These are phyloP conservation scores for Calonectria pseudoreteaudii DNA, from an alignment of 2,329 filamentous ascomycete species.

Conservation along the genomic window DNA sequence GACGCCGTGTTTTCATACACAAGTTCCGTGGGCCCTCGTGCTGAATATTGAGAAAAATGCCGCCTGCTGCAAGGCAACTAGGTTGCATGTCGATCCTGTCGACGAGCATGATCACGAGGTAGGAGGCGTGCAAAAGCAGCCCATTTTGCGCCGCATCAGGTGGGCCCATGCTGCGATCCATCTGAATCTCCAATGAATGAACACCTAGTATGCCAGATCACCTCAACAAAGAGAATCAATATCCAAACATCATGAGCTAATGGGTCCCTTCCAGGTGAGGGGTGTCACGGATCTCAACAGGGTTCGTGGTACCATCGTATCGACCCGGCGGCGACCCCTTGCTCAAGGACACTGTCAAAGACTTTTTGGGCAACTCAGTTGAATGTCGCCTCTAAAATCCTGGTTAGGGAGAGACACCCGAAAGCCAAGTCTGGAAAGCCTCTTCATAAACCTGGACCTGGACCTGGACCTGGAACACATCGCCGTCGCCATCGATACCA, in stretches of 20 bases:
- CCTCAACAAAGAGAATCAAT: slow-evolving; percentile 7
- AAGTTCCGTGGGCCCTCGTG: slow-evolving; percentile 12
- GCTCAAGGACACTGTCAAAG: slow-evolving; percentile 18
- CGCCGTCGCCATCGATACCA: not conserved
- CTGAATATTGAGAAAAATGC: slow-evolving; percentile 8
- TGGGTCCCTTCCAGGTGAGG: slow-evolving; percentile 12
- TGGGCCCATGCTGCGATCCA: slow-evolving; percentile 9
- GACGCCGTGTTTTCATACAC: not conserved
- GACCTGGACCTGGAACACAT: not conserved
- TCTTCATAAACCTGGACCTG: not conserved
- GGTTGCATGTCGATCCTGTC: slow-evolving; percentile 6
- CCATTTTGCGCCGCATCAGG: slow-evolving; percentile 21
- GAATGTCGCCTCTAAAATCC: not conserved
- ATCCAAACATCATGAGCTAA: slow-evolving; percentile 11
- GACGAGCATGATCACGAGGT: slow-evolving; percentile 18
- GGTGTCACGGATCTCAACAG: slow-evolving; percentile 40
- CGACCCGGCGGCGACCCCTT: slow-evolving; percentile 29
- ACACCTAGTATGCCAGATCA: not conserved
- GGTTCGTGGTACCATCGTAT: slow-evolving; percentile 34
- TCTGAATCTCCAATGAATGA: not conserved
- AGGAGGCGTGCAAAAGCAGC: slow-evolving; percentile 16
- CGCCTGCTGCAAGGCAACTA: slow-evolving; percentile 5
- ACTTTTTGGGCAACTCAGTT: not conserved
- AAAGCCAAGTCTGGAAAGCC: not conserved
- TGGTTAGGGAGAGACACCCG: not conserved